Percentiles rank a stretch among this genome's conserved stretches.
Evolutionary conservation across 352 stramenopile genomes (phyloP).

Genomic region (Phytophthora pinifolia): DNA sequence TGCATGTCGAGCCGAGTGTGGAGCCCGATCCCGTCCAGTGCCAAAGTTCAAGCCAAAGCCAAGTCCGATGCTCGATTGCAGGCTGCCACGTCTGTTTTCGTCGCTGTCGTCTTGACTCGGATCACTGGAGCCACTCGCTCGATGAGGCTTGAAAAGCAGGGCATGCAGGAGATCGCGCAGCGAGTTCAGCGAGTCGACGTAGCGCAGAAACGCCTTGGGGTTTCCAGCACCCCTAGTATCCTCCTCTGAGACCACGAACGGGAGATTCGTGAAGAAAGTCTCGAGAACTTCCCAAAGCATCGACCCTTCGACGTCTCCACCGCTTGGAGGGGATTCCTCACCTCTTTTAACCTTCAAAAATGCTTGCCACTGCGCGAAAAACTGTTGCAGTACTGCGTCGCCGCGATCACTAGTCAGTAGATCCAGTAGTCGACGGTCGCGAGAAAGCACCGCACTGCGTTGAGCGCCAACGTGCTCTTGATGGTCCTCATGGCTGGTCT

Average conservation of each 20-base stretch:
- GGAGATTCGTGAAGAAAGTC: slow-evolving; percentile 61
- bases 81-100: slow-evolving; percentile 9
- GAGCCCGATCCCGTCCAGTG: slow-evolving; percentile 4
- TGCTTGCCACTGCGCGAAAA: slow-evolving; percentile 56
- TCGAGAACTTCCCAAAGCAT: slow-evolving; percentile 65
- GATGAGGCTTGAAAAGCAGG: slow-evolving; percentile 48
- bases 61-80: slow-evolving; percentile 26
- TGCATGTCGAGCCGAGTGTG: neutral
- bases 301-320: slow-evolving; percentile 22
- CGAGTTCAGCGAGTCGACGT: slow-evolving; percentile 54
- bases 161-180: slow-evolving; percentile 53
- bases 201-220: slow-evolving; percentile 53
- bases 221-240: slow-evolving; percentile 32
- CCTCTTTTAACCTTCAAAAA: slow-evolving; percentile 11
- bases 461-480: slow-evolving; percentile 7
- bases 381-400: slow-evolving; percentile 57
- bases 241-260: slow-evolving; percentile 47
- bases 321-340: neutral
- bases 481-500: slow-evolving; percentile 8
- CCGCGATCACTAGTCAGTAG: slow-evolving; percentile 71
- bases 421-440: slow-evolving; percentile 44
- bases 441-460: slow-evolving; percentile 6
- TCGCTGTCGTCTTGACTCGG: slow-evolving; percentile 24
- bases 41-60: slow-evolving; percentile 29
- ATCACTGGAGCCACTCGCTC: slow-evolving; percentile 3